phyloP scores from a whole-genome alignment of 1,139 yeast species.

The Sugiyamaella xylanicola region DNA sequence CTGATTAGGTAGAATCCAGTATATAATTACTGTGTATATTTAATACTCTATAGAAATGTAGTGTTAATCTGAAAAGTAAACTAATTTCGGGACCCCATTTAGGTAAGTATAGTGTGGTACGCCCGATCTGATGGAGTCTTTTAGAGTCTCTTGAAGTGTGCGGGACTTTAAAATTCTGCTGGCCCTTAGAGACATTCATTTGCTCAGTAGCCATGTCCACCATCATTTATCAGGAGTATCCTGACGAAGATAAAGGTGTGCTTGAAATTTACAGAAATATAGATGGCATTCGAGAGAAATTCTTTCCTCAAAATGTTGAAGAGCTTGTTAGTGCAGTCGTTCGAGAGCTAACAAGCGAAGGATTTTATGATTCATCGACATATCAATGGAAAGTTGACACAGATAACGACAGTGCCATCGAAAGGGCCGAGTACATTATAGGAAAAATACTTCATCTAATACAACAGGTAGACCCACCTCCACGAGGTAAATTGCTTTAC shows the following conservation, averaged over 20 bases:
- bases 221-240: constrained; percentile 13
- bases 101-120: background rate
- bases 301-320: constrained; percentile 14
- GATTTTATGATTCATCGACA: constrained; percentile 8
- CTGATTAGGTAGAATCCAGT: background rate
- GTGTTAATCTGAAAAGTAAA: constrained; percentile 4
- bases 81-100: background rate
- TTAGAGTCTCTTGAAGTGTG: no score
- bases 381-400: constrained; percentile 11
- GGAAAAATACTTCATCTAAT: constrained; percentile 11
- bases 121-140: no score
- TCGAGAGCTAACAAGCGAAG: constrained; percentile 3
- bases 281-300: constrained; percentile 15
- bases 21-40: constrained; percentile 3
- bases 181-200: no score
- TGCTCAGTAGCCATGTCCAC: background rate
- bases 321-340: constrained; percentile 12
- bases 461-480: constrained; percentile 13
- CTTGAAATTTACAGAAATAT: constrained; percentile 18
- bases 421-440: constrained; percentile 11
- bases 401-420: background rate
- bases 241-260: constrained; percentile 20
- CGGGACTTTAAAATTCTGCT: no score
- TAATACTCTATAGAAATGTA: constrained; percentile 16
- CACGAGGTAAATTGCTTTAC: constrained; percentile 5